These are phyloP conservation scores for Erysimum cheiri DNA, from an alignment of 441 rosid species.

Conservation along the genomic window DNA sequence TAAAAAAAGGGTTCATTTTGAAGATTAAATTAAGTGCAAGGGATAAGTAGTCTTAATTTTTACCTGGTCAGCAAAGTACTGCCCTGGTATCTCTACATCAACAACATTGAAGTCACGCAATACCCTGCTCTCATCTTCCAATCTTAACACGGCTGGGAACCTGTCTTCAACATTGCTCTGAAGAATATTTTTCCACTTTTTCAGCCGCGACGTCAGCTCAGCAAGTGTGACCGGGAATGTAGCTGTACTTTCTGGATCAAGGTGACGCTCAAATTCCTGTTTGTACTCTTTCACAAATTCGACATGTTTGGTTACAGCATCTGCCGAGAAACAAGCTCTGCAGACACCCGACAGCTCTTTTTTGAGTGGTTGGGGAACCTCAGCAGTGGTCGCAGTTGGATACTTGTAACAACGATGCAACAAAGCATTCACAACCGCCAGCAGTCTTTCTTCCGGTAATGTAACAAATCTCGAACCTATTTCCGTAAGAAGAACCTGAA, in stretches of 20 bases:
- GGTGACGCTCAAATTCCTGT: conserved; percentile 96
- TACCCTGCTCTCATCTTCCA: conserved; percentile 97
- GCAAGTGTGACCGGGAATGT: conserved; percentile 94
- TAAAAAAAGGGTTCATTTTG: neutral
- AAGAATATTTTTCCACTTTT: conserved; percentile 97
- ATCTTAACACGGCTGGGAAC: conserved; percentile 93
- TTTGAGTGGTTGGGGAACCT: conserved; percentile 98
- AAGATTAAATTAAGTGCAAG: conserved; percentile 32
- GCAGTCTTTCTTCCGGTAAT: conserved; percentile 97
- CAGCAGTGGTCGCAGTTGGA: conserved; percentile 97
- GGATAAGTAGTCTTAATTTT: conserved; percentile 36
- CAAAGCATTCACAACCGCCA: conserved; percentile 97
- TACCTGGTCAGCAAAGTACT: conserved; percentile 97
- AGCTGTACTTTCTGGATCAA: conserved; percentile 91
- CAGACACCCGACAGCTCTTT: conserved; percentile 99
- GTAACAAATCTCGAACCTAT: conserved; percentile 98
- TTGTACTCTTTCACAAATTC: conserved; percentile 99
- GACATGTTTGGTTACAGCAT: conserved; percentile 97
- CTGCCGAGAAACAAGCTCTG: conserved; percentile 99
- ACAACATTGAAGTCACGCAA: conserved; percentile 95
- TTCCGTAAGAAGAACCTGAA: conserved; percentile 93
- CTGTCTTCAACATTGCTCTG: conserved; percentile 99
- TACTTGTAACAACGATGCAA: conserved; percentile 99
- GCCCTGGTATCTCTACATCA: conserved; percentile 99
- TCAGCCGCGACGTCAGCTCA: conserved; percentile 84